Evolutionary conservation across 805 yeast genomes (phyloP), one percentile per base, ranked within the genome.

Genomic region (Yarrowia osloensis): DNA sequence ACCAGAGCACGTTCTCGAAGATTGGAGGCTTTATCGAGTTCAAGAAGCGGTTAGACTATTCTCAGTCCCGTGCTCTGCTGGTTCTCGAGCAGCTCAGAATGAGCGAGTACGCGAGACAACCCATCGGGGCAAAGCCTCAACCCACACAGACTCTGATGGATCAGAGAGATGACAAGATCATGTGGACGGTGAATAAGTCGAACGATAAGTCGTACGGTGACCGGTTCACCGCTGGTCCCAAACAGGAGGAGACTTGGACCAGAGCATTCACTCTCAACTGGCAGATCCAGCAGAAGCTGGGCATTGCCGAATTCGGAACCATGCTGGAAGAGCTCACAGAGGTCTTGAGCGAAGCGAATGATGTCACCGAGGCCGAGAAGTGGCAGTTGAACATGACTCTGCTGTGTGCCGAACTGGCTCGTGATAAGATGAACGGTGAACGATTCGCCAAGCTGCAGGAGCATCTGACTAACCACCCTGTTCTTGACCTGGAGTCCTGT

Each of bases 11-110:
- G 0, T 90, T 83, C 75, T 86, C 87, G 68, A 92, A 91, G 73
- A 72, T 91, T 19, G 80, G 82, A 31, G 88, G 91, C 0, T 85
- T 91, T 75, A 72, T 88, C 21, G 85, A 85, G 22, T 86, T 93
- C 70, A 57, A 57, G 37, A 57, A 40, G 19, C 37, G 63, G 40
- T 39, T 57, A 9, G 63, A 57, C 49, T 57, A 17, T 12, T 39
- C 49, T 13, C 63, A 57, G 28, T 3, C 47, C 2, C 63, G 63
- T 57, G 63, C 63, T 9, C 26, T 57, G 3, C 28, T 57, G 28
- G 49, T 40, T 28, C 37, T 57, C 39, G 63, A 57, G 28, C 49
- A 57, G 28, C 63, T 39, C 28, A n/a, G 63, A 29, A 57, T 57
- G 47, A 19, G 49, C 21, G 63, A 57, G 26, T 39, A 39, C 49